Conservation (phyloP, 2,329 filamentous ascomycete species). For the Aureobasidium subglaciale region DNA sequence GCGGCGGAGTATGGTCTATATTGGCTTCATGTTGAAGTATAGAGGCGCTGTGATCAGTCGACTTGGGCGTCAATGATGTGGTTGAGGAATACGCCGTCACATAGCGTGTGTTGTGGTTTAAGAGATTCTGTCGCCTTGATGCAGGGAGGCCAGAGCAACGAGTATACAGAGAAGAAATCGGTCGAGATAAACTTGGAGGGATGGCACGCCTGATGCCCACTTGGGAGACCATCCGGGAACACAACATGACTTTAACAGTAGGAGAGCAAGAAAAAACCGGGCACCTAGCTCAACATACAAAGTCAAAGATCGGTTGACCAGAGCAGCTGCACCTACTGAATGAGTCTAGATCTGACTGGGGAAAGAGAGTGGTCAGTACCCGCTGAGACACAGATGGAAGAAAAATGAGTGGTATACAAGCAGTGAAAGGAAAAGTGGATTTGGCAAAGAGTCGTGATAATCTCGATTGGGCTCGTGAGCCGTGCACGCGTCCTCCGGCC, state of each 20-base stretch:
- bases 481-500: neutral
- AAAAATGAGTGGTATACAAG: neutral
- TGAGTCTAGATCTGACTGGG: neutral
- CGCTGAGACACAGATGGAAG: neutral
- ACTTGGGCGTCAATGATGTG: neutral
- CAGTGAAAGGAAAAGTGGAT: neutral
- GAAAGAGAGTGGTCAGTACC: neutral
- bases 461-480: neutral
- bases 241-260: constrained; percentile 6
- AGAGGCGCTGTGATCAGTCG: neutral
- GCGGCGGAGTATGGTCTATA: neutral
- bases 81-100: neutral
- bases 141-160: neutral
- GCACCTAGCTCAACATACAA: constrained; percentile 6
- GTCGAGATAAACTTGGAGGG: neutral
- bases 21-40: constrained; percentile 9
- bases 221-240: neutral
- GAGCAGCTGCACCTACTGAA: neutral
- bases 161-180: neutral
- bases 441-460: neutral
- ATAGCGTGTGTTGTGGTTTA: neutral
- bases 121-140: neutral
- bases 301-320: neutral
- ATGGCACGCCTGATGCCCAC: neutral
- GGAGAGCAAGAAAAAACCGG: neutral